Base-by-base conservation (phyloP, 352 stramenopile genomes). In the Phytophthora pisi region DNA sequence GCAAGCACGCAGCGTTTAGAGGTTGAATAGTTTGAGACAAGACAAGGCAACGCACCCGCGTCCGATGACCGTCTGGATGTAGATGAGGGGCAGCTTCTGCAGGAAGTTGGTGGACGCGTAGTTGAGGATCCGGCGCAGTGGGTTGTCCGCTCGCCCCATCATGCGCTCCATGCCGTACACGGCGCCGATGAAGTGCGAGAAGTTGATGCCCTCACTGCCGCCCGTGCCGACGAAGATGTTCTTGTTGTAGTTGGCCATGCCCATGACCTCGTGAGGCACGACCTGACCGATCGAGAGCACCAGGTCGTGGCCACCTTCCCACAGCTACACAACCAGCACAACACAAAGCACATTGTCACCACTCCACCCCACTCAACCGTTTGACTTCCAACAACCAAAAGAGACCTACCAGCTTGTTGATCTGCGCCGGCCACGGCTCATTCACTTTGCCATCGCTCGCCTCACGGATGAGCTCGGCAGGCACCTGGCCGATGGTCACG, bases 181-280 rank as follows among this genome's bases (percentile, higher is more conserved):
- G 0, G 97, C 97, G 16, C 97, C 97, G 45, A 99, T 98, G 62
- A 99, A 99, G 71, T 99, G 97, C 26, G 92, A 98, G 51, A 99
- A 94, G 82, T 99, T 98, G 75, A 99, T 99, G 0, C 95, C 93
- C 24, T 98, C 95, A 38, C 96, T 94, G 16, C 86, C 89, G 13
- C 86, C 86, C n/a, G 96, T 96, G 59, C 96, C 97, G 2, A 99
- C 94, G 69, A 99, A 99, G 18, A 99, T 81, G 72, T 99, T 99
- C 79, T 99, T 99, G 86, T 99, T 99, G 81, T 95, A 99, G 78
- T 99, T 99, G n/a, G 97, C 96, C 97, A 99, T 99, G 15, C 97
- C 96, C 88, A 98, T 98, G 30, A 99, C 97, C 77, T 99, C 96
- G 65, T 99, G 97, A 2, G 97, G 97, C 9, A 99, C 96, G 16